A percentile compares a stretch with the other conserved stretches of the same genome.
phyloP scores from a whole-genome alignment of 306 rosid species.

The Cucumis cinereus region DNA sequence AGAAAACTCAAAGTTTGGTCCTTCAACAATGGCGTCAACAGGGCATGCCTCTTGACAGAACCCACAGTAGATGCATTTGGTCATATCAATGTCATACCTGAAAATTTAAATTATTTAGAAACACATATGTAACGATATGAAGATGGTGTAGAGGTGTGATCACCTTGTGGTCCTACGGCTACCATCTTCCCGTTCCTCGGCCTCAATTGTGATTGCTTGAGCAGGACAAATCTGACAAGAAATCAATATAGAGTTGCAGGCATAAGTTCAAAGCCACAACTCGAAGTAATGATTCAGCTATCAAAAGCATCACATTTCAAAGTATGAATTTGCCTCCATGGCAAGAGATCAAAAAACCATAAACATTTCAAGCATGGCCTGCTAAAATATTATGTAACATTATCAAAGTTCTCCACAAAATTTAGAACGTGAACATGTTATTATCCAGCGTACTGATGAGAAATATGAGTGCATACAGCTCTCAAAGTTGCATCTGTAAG shows the following conservation, averaged over 20 bases:
- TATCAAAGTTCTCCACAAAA: neutral
- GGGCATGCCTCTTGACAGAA: conserved; percentile 99
- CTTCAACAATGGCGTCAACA: conserved; percentile 98
- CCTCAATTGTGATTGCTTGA: conserved; percentile 98
- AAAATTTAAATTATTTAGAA: conserved; percentile 15
- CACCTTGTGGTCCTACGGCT: conserved; percentile 99
- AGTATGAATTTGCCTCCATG: neutral
- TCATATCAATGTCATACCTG: conserved; percentile 99
- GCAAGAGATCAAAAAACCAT: neutral
- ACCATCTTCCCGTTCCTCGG: conserved; percentile 98
- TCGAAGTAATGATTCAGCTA: neutral
- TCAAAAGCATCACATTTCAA: neutral
- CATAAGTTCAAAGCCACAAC: neutral
- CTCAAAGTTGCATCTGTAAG: neutral
- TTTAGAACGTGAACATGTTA: neutral
- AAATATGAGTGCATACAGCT: neutral
- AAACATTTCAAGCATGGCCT: neutral
- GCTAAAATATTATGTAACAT: neutral
- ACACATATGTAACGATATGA: neutral
- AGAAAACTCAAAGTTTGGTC: conserved; percentile 90
- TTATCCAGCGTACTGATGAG: neutral
- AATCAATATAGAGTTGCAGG: neutral
- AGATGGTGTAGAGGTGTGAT: conserved; percentile 1
- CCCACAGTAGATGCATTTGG: conserved; percentile 99
- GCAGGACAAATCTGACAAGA: conserved; percentile 78